Evolutionary conservation across 2,329 filamentous ascomycete genomes (phyloP), one percentile per base, ranked within the genome.

Genomic region (Stylonectria norvegica): DNA sequence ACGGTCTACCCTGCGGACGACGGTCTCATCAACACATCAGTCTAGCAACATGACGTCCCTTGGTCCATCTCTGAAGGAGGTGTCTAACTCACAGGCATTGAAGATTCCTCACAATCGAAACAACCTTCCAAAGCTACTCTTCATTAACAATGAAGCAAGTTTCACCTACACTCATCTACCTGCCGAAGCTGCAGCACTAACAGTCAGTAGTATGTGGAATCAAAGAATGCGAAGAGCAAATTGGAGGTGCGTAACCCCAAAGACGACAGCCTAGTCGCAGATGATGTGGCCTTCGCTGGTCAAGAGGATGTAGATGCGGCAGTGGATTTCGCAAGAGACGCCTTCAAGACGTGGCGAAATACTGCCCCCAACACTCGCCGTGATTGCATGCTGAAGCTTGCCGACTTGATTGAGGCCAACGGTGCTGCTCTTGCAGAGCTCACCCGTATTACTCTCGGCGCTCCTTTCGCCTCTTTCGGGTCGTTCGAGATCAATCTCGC

Each of bases 201-300:
- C 9, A 30, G 14, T 15, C 14, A 14, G 6, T 14, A 69, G 50
- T 61, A 68, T 39, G 57, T 67, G 39, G 67, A 68, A 37, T 68
- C 67, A 7, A 66, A 68, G 39, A 66, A 57, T 49, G 42, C 58
- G 19, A 69, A 71, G 52, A n/a, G n/a, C n/a, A 76, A 69, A 36
- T 62, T 76, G 25, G 61, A 66, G n/a, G 56, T 75, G 4, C 58
- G 64, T 59, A 76, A 71, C 47, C 75, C 75, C 8, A 69, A 65
- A 35, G 68, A 76, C 51, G 68, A 67, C 37, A 66, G 67, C 3
- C 53, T 75, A 8, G 65, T 79, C 2, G 66, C 71, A n/a, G 62
- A 73, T 42, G 66, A 75, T 30, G 66, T 78, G 11, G 57, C 61
- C 7, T 49, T 71, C 4, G 68, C 68, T n/a, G 68, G 66, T 5